Evolutionary conservation across 2,329 filamentous ascomycete genomes (phyloP), one percentile per base, ranked within the genome.

Genomic region (Colletotrichum sublineola): DNA sequence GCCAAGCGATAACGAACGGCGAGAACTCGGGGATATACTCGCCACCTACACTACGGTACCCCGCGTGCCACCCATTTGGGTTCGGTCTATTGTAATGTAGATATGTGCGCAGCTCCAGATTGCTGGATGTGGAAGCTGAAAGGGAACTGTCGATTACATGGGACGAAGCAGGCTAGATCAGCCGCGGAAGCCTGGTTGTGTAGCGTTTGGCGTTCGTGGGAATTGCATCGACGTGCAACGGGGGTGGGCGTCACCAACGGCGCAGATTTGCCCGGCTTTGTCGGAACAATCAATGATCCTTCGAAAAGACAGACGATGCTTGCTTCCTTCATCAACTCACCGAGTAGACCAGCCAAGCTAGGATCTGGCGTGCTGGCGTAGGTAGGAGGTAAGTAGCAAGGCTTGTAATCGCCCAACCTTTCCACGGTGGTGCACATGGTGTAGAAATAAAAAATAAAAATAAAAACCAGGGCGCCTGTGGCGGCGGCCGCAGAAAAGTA

Each of bases 11-110:
- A 53, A 55, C 65, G 52, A 53, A 55, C 65, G 52, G 65, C 68
- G 50, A 24, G 57, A 63, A 58, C 42, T 63, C 68, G 57, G 68
- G 50, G 6, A 46, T 40, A 56, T 53, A 33, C 24, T 46, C 52
- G 38, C 52, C 20, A 6, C 48, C n/a, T 24, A 9, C 48, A 31
- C 46, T 68, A 53, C 38, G 65, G 58, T 44, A 71, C 58, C 69
- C 57, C 52, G 58, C 69, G 46, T 58, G 33, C 66, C 60, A 44
- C 56, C 52, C n/a, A 62, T 61, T 55, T 61, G 68, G 55, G 38
- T 18, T 46, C 33, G 31, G 46, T 36, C 31, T 38, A 29, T 67
- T 38, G 7, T 60, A n/a, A 20, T 11, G 44, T 46, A n/a, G 18
- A n/a, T 3, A 67, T 48, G 50, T 40, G 48, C 24, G 44, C 31